Percentiles rank a stretch among this genome's conserved stretches.
Conservation (phyloP, 148 eudicot genomes). For the Camellia japonica region DNA sequence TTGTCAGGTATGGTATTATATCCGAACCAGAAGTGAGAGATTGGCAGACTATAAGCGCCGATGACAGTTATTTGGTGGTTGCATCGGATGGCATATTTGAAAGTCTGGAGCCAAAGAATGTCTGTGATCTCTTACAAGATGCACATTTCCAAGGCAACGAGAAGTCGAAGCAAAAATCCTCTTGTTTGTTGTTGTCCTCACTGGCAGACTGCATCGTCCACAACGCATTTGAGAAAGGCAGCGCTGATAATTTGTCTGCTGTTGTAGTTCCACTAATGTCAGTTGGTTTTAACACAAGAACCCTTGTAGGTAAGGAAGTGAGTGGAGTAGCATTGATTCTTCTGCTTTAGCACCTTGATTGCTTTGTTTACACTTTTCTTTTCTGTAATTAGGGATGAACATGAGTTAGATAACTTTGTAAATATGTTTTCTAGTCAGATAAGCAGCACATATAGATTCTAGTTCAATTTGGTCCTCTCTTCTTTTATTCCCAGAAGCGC, state of each 20-base stretch:
- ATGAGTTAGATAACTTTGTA: not conserved
- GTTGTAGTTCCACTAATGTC: slow-evolving; percentile 30
- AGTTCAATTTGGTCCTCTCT: too few relatives aligned
- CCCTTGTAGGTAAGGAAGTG: not conserved
- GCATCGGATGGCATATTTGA: slow-evolving; percentile 64
- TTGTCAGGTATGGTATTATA: slow-evolving; percentile 35
- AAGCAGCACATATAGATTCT: too few relatives aligned
- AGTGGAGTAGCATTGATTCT: not conserved
- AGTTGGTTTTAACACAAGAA: not conserved
- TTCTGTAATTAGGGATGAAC: not conserved
- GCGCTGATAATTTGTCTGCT: slow-evolving; percentile 50
- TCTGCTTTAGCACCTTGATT: not conserved
- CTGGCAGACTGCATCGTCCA: slow-evolving; percentile 29
- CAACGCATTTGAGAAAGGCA: slow-evolving; percentile 39
- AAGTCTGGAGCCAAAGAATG: slow-evolving; percentile 34
- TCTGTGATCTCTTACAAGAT: slow-evolving; percentile 32
- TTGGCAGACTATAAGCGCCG: slow-evolving; percentile 36
- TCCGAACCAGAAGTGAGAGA: slow-evolving; percentile 42
- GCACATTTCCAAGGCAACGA: slow-evolving; percentile 6
- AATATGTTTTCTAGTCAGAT: too few relatives aligned
- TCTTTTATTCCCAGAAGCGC: too few relatives aligned
- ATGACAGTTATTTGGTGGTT: slow-evolving; percentile 41
- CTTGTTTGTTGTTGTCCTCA: slow-evolving; percentile 1
- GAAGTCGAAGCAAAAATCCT: not conserved
- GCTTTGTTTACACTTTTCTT: not conserved